Evolutionary conservation across 176 grass and related monocot species (phyloP), one percentile per base, ranked within the genome.

Genomic region (Musa troglodytarum): DNA sequence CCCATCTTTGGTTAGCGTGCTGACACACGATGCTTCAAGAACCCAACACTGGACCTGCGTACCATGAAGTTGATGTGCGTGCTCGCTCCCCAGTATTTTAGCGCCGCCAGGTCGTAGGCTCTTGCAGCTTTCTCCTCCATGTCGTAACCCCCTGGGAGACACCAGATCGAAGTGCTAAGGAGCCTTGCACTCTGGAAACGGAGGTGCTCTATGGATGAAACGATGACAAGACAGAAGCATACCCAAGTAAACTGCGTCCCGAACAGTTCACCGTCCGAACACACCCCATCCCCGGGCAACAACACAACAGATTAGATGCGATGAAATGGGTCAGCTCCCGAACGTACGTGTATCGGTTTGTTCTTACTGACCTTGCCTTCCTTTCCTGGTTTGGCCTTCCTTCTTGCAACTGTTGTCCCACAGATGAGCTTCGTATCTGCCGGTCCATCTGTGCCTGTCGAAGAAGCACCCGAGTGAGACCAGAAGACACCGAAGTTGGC

Each of bases 381-480:
- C 96, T 74, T 95, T 99, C 72, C 96, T 87, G 53, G 91, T 89
- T 82, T 99, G 96, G 69, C 96, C 96, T 87, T 99, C 91, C 82
- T 89, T 99, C 85, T 84, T 87, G 91, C 88, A 95, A 84, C 91
- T 95, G 84, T 92, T 99, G 81, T 99, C 96, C 96, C 96, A 99
- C 69, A 99, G 81, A 85, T 99, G 96, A 65, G 96, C 96, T 77
- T 99, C 96, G 73, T 99, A 99, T 85, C 96, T 95, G 71, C 96
- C 96, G 68, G 96, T 99, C 96, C 96, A 99, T 82, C 96, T 95
- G 88, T 99, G 96, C 84, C 96, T 99, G 83, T 88, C 56, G 86
- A 72, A 58, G 66, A 26, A 74, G 72, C 28, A 52, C 22, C 43
- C 34, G 34, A 6, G 34, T 43, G 34, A 43, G 29, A 29, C 2